Evolutionary conservation across 768 basidiomycete genomes (phyloP), one percentile per base, ranked within the genome.

Genomic region (Mrakia frigida): DNA sequence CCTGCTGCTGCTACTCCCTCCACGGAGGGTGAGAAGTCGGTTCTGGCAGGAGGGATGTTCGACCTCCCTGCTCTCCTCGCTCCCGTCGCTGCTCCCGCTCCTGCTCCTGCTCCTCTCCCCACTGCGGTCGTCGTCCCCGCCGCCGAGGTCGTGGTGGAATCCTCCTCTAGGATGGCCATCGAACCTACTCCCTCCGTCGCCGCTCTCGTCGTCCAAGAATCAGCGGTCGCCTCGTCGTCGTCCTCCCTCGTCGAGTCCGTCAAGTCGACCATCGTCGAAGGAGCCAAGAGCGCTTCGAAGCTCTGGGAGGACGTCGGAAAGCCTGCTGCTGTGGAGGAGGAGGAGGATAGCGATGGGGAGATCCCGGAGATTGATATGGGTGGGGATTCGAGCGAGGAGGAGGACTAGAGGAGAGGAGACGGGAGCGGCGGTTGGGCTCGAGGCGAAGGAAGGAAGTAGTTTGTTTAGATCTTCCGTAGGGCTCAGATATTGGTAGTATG

Each of bases 281-380:
- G 61, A 60, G 41, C 43, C 33, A 74, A 43, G 73, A 63, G 46
- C 9, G 52, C 70, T 37, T 70, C 74, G 11, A 72, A 72, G 50
- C 71, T 72, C 28, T 70, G 68, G 74, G 56, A 61, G 70, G 68
- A 31, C 31, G 28, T 31, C n/a, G 25, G 41, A 1, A 61, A 52
- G 68, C 35, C 35, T 31, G 39, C 18, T 41, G 68, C 41, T 52
- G 70, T 14, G n/a, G 39, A 11, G 13, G 61, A 33, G 4, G 82
- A 82, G n/a, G 86, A 88, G 5, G 90, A 91, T 46, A 77, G 77
- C 65, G 80, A 81, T 63, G 89, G 90, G 78, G 88, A 88, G 65
- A 89, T 94, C 85, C 92, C 92, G 3, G 80, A 85, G 16, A 92
- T 94, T 52, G 87, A 93, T 81, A 84, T 92, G 85, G 89, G 87